These are phyloP conservation scores for Moesziomyces parantarcticus DNA, from an alignment of 1,284 basidiomycete genomes.

Conservation along the genomic window DNA sequence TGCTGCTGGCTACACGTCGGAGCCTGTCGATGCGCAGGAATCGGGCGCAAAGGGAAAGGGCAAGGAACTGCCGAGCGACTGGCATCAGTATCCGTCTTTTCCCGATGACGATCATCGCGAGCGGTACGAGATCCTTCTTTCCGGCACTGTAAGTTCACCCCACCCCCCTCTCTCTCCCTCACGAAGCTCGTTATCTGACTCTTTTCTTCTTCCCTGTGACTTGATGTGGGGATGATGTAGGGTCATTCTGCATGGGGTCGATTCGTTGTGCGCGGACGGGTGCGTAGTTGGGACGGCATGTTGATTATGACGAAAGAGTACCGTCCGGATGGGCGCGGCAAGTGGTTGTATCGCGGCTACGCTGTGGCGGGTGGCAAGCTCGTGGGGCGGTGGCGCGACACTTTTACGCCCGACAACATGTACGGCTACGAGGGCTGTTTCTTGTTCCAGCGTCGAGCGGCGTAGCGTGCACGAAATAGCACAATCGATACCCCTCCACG, in stretches of 20 bases:
- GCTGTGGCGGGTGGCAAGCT: slow-evolving; percentile 57
- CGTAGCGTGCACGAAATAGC: too few relatives aligned
- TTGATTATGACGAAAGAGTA: slow-evolving; percentile 72
- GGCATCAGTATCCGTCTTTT: slow-evolving; percentile 39
- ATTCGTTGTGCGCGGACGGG: slow-evolving; percentile 70
- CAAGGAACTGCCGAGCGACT: slow-evolving; percentile 38
- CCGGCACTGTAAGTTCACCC: slow-evolving; percentile 64
- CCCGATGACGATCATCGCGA: slow-evolving; percentile 42
- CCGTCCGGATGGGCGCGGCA: slow-evolving; percentile 70
- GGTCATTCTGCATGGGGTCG: slow-evolving; percentile 72
- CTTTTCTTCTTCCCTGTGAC: neutral
- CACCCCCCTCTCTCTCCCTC: neutral
- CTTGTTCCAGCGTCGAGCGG: slow-evolving; percentile 36
- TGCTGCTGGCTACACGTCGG: slow-evolving; percentile 34
- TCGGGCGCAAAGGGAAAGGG: slow-evolving; percentile 26
- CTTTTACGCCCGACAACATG: slow-evolving; percentile 67
- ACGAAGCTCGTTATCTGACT: neutral
- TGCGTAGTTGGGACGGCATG: slow-evolving; percentile 72
- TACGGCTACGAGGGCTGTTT: slow-evolving; percentile 67
- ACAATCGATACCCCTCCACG: too few relatives aligned
- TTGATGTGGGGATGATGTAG: slow-evolving; percentile 1
- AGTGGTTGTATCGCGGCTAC: slow-evolving; percentile 72
- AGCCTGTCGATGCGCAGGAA: neutral
- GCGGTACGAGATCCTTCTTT: slow-evolving; percentile 69
- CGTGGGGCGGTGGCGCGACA: slow-evolving; percentile 69